Base-by-base conservation (phyloP, 768 basidiomycete species). In the Lactarius deliciosus region DNA sequence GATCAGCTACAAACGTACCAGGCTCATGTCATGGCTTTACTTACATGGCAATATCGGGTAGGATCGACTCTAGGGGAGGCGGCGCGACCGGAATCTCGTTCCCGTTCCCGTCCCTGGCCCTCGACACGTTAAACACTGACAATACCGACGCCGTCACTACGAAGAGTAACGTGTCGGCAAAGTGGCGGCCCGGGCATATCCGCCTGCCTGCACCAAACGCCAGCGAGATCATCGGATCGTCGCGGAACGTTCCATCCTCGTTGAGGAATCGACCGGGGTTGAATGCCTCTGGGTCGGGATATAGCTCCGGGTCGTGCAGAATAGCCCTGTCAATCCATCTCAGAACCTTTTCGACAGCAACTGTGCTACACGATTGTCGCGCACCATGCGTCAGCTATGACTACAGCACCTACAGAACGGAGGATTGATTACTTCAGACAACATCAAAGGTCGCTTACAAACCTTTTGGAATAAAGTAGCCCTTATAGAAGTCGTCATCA, bases 391-490 rank as follows among this genome's bases (percentile, higher is more conserved):
- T 76, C 74, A 2, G 63, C 71, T 41, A 75, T 47, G 18, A 63
- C 41, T 2, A 32, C 18, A n/a, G 47, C 15, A n/a, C 61, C 47
- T 43, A 55, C 8, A 6, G 10, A n/a, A 1, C n/a, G 56, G 3
- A 25, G 13, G 13, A 2, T 53, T 5, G 50, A 22, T 50, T n/a
- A 15, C 13, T 15, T 22, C 22, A 2, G 11, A 4, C 25, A 11
- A 25, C 22, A 7, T 6, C 5, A 9, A 15, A 16, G 1, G 30
- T 22, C 2, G n/a, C 11, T n/a, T n/a, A 65, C 6, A 60, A 15
- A 57, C 72, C 75, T 63, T 75, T 75, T 9, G 74, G 73, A 6
- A 76, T 74, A 59, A 68, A 69, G 56, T 69, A 73, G 6, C 73
- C 74, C 30, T 69, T 61, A 63, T 72, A 76, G 9, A 71, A 47